Evolutionary conservation across 176 grass and related monocot species (phyloP).

Genomic region (Musa itinerans): DNA sequence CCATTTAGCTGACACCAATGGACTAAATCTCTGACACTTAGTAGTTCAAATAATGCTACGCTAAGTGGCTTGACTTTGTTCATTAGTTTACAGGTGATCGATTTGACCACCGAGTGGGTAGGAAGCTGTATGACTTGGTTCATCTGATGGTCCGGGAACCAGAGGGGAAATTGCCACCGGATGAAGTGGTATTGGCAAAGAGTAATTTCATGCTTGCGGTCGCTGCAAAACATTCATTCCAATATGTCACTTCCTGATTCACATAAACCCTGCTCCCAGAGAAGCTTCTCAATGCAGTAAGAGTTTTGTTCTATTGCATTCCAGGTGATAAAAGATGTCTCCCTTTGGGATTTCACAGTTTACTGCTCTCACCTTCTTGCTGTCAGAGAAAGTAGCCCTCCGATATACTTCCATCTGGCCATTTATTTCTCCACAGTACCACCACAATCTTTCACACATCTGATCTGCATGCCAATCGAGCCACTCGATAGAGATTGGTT

Average conservation of each 20-base stretch:
- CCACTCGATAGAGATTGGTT: too few relatives aligned
- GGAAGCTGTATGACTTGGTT: too few relatives aligned
- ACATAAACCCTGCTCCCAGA: background rate
- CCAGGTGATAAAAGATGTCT: constrained; percentile 4
- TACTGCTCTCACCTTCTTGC: background rate
- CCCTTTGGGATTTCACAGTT: background rate
- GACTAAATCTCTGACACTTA: too few relatives aligned
- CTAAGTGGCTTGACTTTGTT: too few relatives aligned
- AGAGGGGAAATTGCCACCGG: background rate
- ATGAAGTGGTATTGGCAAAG: background rate
- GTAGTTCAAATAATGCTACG: too few relatives aligned
- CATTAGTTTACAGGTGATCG: too few relatives aligned
- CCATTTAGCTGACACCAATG: too few relatives aligned
- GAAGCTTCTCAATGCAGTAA: background rate
- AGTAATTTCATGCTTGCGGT: background rate
- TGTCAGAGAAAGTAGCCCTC: constrained; percentile 3
- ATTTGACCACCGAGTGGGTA: too few relatives aligned
- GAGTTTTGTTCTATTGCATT: background rate
- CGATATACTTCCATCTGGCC: background rate
- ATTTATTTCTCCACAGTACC: background rate
- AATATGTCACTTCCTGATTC: background rate
- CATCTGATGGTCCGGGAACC: too few relatives aligned
- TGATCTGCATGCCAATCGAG: too few relatives aligned
- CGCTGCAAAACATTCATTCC: background rate
- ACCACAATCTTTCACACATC: too few relatives aligned